These are phyloP conservation scores for Acacia acuminata DNA, from an alignment of 306 rosid species.

Conservation along the genomic window DNA sequence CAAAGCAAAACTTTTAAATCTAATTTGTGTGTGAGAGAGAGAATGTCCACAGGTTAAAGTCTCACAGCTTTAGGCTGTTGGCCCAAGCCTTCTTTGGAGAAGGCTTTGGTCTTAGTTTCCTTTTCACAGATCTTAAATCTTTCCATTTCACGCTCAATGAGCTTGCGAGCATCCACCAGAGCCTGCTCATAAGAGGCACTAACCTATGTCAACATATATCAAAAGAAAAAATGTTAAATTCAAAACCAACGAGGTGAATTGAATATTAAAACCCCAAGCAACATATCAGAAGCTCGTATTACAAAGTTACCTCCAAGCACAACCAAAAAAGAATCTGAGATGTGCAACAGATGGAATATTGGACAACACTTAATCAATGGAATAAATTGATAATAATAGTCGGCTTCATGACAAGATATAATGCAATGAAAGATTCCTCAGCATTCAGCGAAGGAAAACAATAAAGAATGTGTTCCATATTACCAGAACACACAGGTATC, in stretches of 20 bases:
- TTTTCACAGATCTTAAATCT: slow-evolving; percentile 84
- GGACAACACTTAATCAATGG: neutral
- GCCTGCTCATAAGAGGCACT: slow-evolving; percentile 95
- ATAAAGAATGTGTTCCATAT: neutral
- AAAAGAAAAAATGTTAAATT: slow-evolving; percentile 38
- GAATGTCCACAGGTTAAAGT: slow-evolving; percentile 9
- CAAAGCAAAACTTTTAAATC: neutral
- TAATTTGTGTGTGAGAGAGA: neutral
- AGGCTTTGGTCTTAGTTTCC: slow-evolving; percentile 90
- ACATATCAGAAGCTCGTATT: neutral
- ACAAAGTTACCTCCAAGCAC: slow-evolving; percentile 5
- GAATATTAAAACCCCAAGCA: slow-evolving; percentile 10
- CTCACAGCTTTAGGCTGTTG: slow-evolving; percentile 92
- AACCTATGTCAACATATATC: slow-evolving; percentile 60
- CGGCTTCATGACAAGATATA: neutral
- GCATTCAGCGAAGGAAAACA: neutral
- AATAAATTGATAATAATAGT: neutral
- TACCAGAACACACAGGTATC: neutral
- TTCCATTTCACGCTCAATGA: slow-evolving; percentile 88
- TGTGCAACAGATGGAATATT: neutral
- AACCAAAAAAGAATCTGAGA: neutral
- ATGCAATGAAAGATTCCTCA: neutral
- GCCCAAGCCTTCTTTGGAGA: slow-evolving; percentile 89
- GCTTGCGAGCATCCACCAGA: slow-evolving; percentile 84
- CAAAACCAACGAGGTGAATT: slow-evolving; percentile 23